Evolutionary conservation across 2,329 filamentous ascomycete genomes (phyloP).

Genomic region (Microcyclosporella mali): DNA sequence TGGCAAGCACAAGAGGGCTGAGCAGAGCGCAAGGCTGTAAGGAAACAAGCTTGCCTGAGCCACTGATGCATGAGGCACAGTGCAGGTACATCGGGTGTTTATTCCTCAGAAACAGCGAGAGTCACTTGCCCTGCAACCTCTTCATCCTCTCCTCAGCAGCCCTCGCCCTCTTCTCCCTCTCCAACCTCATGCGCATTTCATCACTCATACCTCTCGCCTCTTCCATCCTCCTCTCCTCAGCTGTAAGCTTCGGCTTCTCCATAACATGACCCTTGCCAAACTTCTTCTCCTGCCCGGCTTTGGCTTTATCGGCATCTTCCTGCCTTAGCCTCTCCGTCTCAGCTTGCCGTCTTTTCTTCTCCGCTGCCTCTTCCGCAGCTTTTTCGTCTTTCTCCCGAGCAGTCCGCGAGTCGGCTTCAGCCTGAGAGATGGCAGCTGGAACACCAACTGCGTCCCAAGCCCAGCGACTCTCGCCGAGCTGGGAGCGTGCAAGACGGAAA

Average conservation of each 20-base stretch:
- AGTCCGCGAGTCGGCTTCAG: slow-evolving; percentile 63
- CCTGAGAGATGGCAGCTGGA: slow-evolving; percentile 62
- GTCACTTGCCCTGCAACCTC: slow-evolving; percentile 48
- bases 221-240: slow-evolving; percentile 74
- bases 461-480: slow-evolving; percentile 71
- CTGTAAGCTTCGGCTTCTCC: slow-evolving; percentile 60
- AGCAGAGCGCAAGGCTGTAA: too few species aligned
- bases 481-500: slow-evolving; percentile 78
- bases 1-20: too few species aligned
- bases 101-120: not conserved
- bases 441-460: slow-evolving; percentile 73
- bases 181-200: slow-evolving; percentile 76
- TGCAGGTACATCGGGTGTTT: too few species aligned
- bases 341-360: slow-evolving; percentile 58
- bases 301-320: slow-evolving; percentile 56
- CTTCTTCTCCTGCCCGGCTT: slow-evolving; percentile 46
- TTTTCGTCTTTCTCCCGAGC: slow-evolving; percentile 64
- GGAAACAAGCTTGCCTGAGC: too few species aligned
- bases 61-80: too few species aligned
- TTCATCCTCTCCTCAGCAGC: slow-evolving; percentile 84
- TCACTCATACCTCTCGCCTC: slow-evolving; percentile 78
- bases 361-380: slow-evolving; percentile 57
- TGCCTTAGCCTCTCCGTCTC: slow-evolving; percentile 67
- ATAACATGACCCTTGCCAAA: slow-evolving; percentile 43
- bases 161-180: slow-evolving; percentile 81